Conservation (phyloP, 306 rosid species). For the Vicia sativa region DNA sequence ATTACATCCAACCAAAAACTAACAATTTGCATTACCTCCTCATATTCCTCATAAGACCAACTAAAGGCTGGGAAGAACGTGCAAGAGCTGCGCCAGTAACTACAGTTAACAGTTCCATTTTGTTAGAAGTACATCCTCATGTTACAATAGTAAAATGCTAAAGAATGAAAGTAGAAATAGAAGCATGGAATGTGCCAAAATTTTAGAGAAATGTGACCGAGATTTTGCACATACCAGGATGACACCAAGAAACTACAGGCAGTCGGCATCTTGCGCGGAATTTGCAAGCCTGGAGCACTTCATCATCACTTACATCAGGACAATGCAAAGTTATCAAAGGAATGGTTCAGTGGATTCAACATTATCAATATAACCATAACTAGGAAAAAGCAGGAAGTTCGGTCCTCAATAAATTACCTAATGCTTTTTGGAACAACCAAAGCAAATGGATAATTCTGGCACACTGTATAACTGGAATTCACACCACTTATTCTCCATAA, state of each 20-base stretch:
- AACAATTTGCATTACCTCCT: conserved; percentile 69
- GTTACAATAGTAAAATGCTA: conserved; percentile 34
- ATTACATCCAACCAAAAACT: conserved; percentile 15
- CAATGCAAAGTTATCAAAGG: conserved; percentile 28
- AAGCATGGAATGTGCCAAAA: conserved; percentile 30
- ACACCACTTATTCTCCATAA: conserved; percentile 86
- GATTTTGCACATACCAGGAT: conserved; percentile 61
- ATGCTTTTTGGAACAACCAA: conserved; percentile 77
- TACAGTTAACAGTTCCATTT: conserved; percentile 42
- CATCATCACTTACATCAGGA: conserved; percentile 79
- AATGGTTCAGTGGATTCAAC: conserved; percentile 34
- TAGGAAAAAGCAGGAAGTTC: conserved; percentile 30
- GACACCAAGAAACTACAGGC: conserved; percentile 96
- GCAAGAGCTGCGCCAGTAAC: conserved; percentile 97
- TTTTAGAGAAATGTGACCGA: conserved; percentile 1
- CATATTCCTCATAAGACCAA: conserved; percentile 96
- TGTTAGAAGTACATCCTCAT: conserved; percentile 30
- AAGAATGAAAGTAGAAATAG: conserved; percentile 31
- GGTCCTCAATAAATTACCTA: conserved; percentile 57
- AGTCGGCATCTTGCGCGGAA: conserved; percentile 89
- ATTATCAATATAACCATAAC: conserved; percentile 31
- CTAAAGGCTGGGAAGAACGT: conserved; percentile 96
- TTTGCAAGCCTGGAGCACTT: conserved; percentile 76
- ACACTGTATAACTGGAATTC: conserved; percentile 71
- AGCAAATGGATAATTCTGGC: conserved; percentile 93